Conservation (phyloP, 768 basidiomycete species). For the Crepidotus variabilis region DNA sequence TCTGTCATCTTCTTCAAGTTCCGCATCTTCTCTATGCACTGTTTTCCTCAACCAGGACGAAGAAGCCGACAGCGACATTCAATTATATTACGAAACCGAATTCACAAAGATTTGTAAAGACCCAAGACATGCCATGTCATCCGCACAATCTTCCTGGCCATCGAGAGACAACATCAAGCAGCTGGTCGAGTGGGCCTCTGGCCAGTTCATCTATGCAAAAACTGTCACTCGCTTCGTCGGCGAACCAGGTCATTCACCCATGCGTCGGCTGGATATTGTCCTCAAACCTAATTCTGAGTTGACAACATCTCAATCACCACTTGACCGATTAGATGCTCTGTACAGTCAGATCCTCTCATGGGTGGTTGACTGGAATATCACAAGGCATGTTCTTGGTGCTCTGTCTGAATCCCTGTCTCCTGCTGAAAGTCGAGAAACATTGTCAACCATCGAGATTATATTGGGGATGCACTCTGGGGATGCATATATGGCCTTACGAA, state of each 20-base stretch:
- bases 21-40: background rate
- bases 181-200: conserved; percentile 14
- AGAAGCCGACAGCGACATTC: conserved; percentile 9
- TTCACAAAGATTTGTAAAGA: conserved; percentile 5
- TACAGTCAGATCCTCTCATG: conserved; percentile 9
- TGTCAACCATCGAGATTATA: background rate
- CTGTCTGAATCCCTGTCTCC: background rate
- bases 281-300: background rate
- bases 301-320: conserved; percentile 1
- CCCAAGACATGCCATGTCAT: conserved; percentile 2
- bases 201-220: conserved; percentile 17
- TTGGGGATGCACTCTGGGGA: background rate
- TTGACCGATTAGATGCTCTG: conserved; percentile 13
- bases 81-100: conserved; percentile 1
- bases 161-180: background rate
- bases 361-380: background rate
- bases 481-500: background rate
- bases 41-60: conserved; percentile 6
- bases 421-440: background rate
- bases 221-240: conserved; percentile 10
- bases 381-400: background rate
- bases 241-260: conserved; percentile 7
- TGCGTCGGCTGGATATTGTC: conserved; percentile 10
- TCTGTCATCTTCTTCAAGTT: conserved; percentile 1
- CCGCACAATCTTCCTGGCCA: conserved; percentile 8